Conservation (phyloP, 805 yeast genomes). For the Kregervanrija fluxuum region DNA sequence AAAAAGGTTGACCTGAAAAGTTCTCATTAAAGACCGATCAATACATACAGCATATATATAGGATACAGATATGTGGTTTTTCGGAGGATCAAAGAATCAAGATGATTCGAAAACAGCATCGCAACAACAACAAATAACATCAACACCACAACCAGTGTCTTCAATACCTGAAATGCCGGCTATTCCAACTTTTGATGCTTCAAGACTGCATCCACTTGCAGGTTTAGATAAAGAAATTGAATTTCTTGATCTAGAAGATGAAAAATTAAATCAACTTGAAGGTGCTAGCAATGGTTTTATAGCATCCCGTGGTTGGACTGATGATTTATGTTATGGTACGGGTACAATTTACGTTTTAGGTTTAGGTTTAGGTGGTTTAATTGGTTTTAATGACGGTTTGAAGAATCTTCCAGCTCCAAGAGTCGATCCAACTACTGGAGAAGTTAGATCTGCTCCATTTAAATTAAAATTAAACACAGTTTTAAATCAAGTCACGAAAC, state of each 20-base stretch:
- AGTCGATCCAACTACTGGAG: constrained; percentile 52
- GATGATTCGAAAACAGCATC: constrained; percentile 3
- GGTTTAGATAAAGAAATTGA: constrained; percentile 87
- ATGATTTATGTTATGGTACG: constrained; percentile 95
- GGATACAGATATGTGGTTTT: constrained; percentile 12
- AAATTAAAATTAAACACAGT: constrained; percentile 83
- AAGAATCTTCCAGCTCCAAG: constrained; percentile 56
- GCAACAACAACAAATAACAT: constrained; percentile 15
- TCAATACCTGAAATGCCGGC: constrained; percentile 1
- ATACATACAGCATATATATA: not conserved
- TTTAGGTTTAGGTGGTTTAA: constrained; percentile 82
- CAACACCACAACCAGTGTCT: constrained; percentile 6
- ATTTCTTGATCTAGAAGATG: constrained; percentile 84
- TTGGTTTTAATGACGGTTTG: constrained; percentile 84
- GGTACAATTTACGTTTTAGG: constrained; percentile 89
- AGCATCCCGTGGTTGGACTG: constrained; percentile 97
- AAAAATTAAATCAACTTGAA: constrained; percentile 63
- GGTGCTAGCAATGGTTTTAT: constrained; percentile 79
- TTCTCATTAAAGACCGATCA: not conserved
- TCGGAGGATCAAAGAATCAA: constrained; percentile 11
- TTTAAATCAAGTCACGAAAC: constrained; percentile 83
- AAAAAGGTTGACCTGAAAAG: no score
- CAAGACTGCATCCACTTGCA: constrained; percentile 83
- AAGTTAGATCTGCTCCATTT: constrained; percentile 54
- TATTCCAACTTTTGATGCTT: constrained; percentile 47